phyloP scores from a whole-genome alignment of 2,329 filamentous ascomycete genomes.

The Magnaporthiopsis incrustans region DNA sequence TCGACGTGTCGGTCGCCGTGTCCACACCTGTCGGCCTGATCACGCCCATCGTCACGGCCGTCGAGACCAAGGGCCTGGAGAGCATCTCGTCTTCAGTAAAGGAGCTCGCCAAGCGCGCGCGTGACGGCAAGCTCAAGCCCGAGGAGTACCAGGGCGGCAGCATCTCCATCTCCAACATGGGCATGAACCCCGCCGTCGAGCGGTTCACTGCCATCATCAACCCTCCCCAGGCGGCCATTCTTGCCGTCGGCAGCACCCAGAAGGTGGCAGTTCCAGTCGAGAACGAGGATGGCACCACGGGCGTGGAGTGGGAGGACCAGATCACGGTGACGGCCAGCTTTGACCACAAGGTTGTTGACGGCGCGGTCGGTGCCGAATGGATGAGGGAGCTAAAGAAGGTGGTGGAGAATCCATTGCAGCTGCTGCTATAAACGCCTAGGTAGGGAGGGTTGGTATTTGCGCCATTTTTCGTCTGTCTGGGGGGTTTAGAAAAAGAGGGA shows the following conservation, averaged over 20 bases:
- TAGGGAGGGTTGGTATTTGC: too few relatives aligned
- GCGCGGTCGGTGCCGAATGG: constrained; percentile 93
- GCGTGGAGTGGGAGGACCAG: constrained; percentile 91
- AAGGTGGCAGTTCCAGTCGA: constrained; percentile 89
- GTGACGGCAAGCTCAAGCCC: constrained; percentile 97
- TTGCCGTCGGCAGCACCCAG: constrained; percentile 88
- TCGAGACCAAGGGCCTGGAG: constrained; percentile 78
- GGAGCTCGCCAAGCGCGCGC: constrained; percentile 91
- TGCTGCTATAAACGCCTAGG: constrained; percentile 57
- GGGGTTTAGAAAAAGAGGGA: neutral
- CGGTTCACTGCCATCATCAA: constrained; percentile 98
- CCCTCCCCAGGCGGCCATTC: constrained; percentile 91
- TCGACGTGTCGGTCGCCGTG: constrained; percentile 93
- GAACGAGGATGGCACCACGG: constrained; percentile 68
- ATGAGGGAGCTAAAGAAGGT: constrained; percentile 96
- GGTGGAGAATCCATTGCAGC: constrained; percentile 91
- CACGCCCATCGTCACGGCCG: constrained; percentile 91
- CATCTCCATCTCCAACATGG: constrained; percentile 99
- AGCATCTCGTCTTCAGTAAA: constrained; percentile 86
- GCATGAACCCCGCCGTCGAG: constrained; percentile 96
- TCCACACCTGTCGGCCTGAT: constrained; percentile 90
- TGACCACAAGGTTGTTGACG: constrained; percentile 98
- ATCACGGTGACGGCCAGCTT: constrained; percentile 93
- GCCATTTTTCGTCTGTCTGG: constrained; percentile 1
- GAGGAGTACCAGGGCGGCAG: constrained; percentile 99